These are phyloP conservation scores for Phytomonas sp. DNA, from an alignment of 208 protist species.

Conservation along the genomic window DNA sequence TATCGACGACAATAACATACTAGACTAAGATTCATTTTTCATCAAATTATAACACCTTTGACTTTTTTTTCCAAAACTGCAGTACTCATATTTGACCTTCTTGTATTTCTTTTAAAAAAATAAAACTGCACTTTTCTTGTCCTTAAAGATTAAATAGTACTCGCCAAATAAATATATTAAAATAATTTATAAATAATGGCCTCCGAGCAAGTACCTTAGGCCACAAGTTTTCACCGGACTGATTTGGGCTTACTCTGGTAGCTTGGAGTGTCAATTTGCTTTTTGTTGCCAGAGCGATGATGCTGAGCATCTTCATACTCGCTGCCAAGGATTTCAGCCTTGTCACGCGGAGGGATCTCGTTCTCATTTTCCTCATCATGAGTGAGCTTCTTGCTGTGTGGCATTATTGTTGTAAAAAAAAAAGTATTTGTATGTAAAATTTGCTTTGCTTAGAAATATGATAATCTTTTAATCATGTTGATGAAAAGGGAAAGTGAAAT, in stretches of 20 bases:
- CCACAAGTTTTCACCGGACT: slow-evolving; percentile 36
- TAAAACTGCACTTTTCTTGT: background rate
- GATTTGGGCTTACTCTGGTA: slow-evolving; percentile 80
- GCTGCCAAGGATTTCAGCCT: slow-evolving; percentile 58
- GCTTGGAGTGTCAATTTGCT: slow-evolving; percentile 51
- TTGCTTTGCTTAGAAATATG: slow-evolving; percentile 1
- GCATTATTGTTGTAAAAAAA: slow-evolving; percentile 9
- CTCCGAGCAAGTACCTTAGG: background rate
- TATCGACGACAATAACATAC: background rate
- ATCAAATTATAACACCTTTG: background rate
- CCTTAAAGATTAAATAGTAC: background rate
- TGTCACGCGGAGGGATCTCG: slow-evolving; percentile 53
- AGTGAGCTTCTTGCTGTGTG: background rate
- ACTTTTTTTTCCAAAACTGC: slow-evolving; percentile 1
- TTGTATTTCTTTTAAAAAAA: background rate
- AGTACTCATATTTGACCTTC: slow-evolving; percentile 2
- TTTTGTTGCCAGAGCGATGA: slow-evolving; percentile 67
- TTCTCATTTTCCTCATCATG: slow-evolving; percentile 41
- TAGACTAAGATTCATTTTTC: background rate
- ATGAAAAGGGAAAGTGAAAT: background rate
- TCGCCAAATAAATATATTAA: slow-evolving; percentile 9
- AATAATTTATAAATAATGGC: background rate
- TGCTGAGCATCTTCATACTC: slow-evolving; percentile 75
- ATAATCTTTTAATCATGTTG: background rate
- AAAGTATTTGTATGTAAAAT: slow-evolving; percentile 3